Evolutionary conservation across 768 basidiomycete genomes (phyloP).

Genomic region (Obba rivulosa): DNA sequence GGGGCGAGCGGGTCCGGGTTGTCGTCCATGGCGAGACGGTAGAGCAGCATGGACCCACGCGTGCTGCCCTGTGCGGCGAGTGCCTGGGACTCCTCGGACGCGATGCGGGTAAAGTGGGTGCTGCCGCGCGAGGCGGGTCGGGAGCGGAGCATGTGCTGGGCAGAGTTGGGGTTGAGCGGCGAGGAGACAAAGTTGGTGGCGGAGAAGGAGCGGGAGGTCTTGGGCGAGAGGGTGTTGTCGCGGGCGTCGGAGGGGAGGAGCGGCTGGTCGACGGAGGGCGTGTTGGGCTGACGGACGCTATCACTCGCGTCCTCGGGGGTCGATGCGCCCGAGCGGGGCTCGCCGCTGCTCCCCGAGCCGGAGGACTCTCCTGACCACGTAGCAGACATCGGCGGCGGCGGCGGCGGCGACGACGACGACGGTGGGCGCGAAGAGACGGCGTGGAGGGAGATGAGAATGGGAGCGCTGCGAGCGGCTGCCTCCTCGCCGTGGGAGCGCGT

Average conservation of each 20-base stretch:
- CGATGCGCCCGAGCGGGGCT: conserved; percentile 10
- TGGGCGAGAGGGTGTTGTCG: conserved; percentile 10
- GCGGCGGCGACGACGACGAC: conserved; percentile 4
- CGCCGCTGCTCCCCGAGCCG: conserved; percentile 2
- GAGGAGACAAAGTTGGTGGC: conserved; percentile 40
- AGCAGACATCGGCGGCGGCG: background rate
- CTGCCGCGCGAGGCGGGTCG: conserved; percentile 36
- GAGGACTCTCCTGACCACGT: background rate
- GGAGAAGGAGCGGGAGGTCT: conserved; percentile 23
- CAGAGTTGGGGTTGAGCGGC: conserved; percentile 44
- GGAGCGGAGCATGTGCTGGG: conserved; percentile 28
- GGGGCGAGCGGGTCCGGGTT: conserved; percentile 31
- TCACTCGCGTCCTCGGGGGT: conserved; percentile 12
- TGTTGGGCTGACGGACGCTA: conserved; percentile 17
- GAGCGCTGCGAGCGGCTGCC: too few species aligned
- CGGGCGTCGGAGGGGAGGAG: conserved; percentile 21
- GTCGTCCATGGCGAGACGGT: conserved; percentile 44
- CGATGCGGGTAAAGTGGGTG: conserved; percentile 36
- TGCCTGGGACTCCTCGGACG: conserved; percentile 40
- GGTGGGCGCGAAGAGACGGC: background rate
- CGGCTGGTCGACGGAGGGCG: conserved; percentile 25
- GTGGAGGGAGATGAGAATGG: too few species aligned
- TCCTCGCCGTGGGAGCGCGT: too few species aligned
- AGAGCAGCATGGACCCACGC: conserved; percentile 62
- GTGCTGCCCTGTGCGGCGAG: conserved; percentile 29